A percentile compares a stretch with the other conserved stretches of the same genome.
Conservation (phyloP, 176 grass and related monocot species). For the Chrysopogon serrulatus region DNA sequence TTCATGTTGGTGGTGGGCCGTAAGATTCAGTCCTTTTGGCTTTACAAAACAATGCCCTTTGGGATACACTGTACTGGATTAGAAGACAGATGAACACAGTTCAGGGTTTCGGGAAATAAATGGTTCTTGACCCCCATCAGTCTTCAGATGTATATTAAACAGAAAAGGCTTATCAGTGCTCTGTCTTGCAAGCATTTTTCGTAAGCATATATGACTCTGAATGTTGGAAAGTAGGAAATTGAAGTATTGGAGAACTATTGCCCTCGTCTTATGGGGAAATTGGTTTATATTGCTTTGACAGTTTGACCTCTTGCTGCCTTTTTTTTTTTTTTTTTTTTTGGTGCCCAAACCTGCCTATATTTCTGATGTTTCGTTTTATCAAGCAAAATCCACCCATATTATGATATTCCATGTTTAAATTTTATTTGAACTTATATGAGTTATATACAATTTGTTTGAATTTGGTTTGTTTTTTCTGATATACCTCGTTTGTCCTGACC, state of each 20-base stretch:
- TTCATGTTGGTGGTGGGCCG: background rate
- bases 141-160: background rate
- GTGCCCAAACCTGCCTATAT: background rate
- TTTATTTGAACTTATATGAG: background rate
- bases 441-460: background rate
- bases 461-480: background rate
- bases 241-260: background rate
- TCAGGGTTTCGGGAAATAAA: slow-evolving; percentile 13
- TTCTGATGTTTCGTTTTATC: background rate
- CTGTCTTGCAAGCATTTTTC: background rate
- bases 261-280: background rate
- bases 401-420: background rate
- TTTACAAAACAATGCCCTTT: background rate
- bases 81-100: slow-evolving; percentile 2
- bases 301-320: background rate
- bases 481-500: background rate
- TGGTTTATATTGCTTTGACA: background rate
- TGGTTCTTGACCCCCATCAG: background rate
- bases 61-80: slow-evolving; percentile 13
- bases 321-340: background rate
- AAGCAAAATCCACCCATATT: background rate
- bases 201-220: background rate
- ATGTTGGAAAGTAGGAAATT: background rate
- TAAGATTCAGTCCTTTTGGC: background rate
- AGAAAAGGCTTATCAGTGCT: background rate